Evolutionary conservation across 306 rosid genomes (phyloP).

Genomic region (Spatholobus suberectus): DNA sequence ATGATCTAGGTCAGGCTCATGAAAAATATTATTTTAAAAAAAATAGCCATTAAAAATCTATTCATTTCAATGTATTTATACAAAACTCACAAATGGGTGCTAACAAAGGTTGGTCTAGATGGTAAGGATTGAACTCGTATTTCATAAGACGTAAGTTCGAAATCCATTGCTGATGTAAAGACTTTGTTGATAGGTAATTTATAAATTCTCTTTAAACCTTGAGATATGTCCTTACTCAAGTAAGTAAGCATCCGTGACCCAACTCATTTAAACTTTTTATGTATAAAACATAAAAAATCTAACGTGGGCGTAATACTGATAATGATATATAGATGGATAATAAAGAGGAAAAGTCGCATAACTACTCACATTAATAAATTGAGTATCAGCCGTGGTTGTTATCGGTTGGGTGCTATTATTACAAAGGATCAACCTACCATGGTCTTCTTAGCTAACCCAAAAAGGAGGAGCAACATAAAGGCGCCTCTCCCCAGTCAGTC

Average conservation of each 20-base stretch:
- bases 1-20: neutral
- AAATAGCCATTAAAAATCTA: neutral
- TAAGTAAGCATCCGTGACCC: too few relatives aligned
- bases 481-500: neutral
- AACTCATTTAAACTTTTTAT: too few relatives aligned
- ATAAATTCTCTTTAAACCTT: too few relatives aligned
- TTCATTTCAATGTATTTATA: too few relatives aligned
- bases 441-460: conserved; percentile 26
- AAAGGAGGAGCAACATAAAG: conserved; percentile 10
- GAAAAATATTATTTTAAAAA: neutral
- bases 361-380: neutral
- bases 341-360: conserved; percentile 15
- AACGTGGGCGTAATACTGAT: neutral
- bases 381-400: neutral
- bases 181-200: too few relatives aligned
- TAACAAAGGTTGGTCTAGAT: neutral
- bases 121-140: too few relatives aligned
- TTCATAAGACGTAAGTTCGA: too few relatives aligned
- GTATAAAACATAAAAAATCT: too few relatives aligned
- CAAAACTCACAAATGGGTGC: neutral
- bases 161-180: too few relatives aligned
- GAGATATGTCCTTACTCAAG: too few relatives aligned
- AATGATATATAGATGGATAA: neutral
- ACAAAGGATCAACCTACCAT: neutral
- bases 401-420: conserved; percentile 28